phyloP scores from a whole-genome alignment of 306 rosid genomes.

The Begonia fuchsioides region DNA sequence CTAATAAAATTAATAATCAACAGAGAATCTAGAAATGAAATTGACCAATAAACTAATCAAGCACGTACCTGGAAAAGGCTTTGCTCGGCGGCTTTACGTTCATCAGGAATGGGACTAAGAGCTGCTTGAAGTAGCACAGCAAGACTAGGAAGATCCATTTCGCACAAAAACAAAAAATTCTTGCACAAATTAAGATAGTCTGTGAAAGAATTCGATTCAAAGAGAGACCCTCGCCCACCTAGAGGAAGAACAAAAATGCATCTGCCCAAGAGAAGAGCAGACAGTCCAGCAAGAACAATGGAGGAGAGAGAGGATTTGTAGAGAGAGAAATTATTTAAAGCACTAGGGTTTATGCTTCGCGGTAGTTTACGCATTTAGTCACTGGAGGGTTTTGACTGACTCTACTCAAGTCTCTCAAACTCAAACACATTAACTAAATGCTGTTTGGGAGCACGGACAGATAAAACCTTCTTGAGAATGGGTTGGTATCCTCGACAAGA shows the following conservation, averaged over 20 bases:
- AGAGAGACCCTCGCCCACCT: background rate
- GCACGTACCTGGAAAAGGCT: conserved; percentile 64
- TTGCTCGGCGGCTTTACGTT: conserved; percentile 88
- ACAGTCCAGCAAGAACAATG: conserved; percentile 3
- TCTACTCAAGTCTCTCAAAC: too few relatives aligned
- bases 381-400: background rate
- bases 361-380: conserved; percentile 13
- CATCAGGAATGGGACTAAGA: conserved; percentile 81
- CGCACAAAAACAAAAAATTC: conserved; percentile 1
- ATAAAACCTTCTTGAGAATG: too few relatives aligned
- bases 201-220: conserved; percentile 12
- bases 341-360: conserved; percentile 74
- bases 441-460: too few relatives aligned
- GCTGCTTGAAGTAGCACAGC: conserved; percentile 68
- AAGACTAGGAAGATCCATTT: conserved; percentile 78
- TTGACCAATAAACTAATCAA: conserved; percentile 5
- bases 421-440: too few relatives aligned
- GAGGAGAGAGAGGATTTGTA: conserved; percentile 17
- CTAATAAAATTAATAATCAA: too few relatives aligned
- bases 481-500: too few relatives aligned
- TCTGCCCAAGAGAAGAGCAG: background rate
- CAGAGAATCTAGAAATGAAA: too few relatives aligned
- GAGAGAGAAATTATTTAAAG: conserved; percentile 41
- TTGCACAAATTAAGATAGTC: conserved; percentile 2
- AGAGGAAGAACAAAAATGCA: background rate